phyloP scores from a whole-genome alignment of 2,329 filamentous ascomycete genomes.

The Trichophyton mentagrophytes region DNA sequence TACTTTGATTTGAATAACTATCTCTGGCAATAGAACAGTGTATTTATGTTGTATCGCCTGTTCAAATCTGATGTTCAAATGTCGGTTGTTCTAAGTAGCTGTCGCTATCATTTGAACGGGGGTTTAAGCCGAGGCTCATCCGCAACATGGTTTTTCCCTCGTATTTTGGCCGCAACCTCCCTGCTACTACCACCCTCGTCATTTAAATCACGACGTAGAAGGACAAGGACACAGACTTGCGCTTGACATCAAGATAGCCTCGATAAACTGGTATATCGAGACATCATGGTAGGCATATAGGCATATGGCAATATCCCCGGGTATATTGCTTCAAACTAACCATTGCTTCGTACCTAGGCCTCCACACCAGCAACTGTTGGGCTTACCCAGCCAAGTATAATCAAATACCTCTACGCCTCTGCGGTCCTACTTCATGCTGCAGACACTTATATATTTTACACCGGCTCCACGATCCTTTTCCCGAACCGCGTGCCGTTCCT shows the following conservation, averaged over 20 bases:
- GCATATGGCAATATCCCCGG: no score
- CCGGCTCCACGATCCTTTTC: constrained; percentile 11
- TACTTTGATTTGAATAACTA: background rate
- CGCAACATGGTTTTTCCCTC: background rate
- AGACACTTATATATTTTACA: constrained; percentile 11
- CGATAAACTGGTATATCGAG: background rate
- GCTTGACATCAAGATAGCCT: background rate
- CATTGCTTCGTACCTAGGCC: background rate
- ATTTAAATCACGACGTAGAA: background rate
- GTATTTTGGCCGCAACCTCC: background rate
- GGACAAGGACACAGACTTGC: background rate
- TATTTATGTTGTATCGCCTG: background rate
- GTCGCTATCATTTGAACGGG: background rate
- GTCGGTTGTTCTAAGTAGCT: background rate
- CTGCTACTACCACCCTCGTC: background rate
- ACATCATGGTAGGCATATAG: background rate
- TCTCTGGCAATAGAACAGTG: background rate
- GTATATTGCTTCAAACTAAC: background rate
- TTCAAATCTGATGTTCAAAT: background rate
- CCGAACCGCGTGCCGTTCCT: constrained; percentile 9
- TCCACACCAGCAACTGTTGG: background rate
- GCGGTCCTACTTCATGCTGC: constrained; percentile 7
- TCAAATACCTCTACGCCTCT: constrained; percentile 11
- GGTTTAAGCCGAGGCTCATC: background rate
- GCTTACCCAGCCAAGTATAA: constrained; percentile 9